A percentile compares a stretch with the other conserved stretches of the same genome.
Conservation (phyloP, 106 monocot genomes). For the Dioscorea dumetorum region DNA sequence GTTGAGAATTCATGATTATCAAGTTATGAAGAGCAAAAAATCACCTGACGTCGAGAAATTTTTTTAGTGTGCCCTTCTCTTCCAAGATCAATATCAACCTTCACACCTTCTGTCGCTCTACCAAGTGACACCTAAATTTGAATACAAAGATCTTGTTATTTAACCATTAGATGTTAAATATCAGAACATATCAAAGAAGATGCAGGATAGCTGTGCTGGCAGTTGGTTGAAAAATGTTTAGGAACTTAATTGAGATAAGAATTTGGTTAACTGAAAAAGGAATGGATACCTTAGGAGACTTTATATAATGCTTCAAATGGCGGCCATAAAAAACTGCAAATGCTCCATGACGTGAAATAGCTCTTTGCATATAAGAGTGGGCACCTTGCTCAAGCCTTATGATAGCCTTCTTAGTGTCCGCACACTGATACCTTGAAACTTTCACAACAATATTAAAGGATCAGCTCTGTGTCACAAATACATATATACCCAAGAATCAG, state of each 20-base stretch:
- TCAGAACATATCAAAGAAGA: too few species aligned
- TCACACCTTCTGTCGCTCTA: slow-evolving; percentile 65
- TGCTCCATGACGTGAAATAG: slow-evolving; percentile 69
- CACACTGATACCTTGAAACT: slow-evolving; percentile 66
- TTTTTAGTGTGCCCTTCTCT: slow-evolving; percentile 86
- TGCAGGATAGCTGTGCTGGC: too few species aligned
- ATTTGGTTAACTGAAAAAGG: too few species aligned
- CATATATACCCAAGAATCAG: background rate
- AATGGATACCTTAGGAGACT: slow-evolving; percentile 55
- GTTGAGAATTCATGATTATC: background rate
- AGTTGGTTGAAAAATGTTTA: too few species aligned
- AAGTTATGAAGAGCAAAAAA: background rate
- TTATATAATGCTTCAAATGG: slow-evolving; percentile 77
- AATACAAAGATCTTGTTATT: too few species aligned
- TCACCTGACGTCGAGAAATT: slow-evolving; percentile 86
- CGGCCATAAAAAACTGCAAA: slow-evolving; percentile 88
- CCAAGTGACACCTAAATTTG: slow-evolving; percentile 72
- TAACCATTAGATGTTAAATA: too few species aligned
- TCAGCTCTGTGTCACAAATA: background rate
- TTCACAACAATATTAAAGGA: slow-evolving; percentile 6
- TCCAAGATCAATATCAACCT: slow-evolving; percentile 90
- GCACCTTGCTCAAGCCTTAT: slow-evolving; percentile 74
- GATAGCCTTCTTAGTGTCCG: slow-evolving; percentile 56
- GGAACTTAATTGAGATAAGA: too few species aligned
- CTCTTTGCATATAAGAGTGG: slow-evolving; percentile 52